Base-by-base conservation (phyloP, 371 early-diverging fungal genomes). In the Rhizomucor miehei region DNA sequence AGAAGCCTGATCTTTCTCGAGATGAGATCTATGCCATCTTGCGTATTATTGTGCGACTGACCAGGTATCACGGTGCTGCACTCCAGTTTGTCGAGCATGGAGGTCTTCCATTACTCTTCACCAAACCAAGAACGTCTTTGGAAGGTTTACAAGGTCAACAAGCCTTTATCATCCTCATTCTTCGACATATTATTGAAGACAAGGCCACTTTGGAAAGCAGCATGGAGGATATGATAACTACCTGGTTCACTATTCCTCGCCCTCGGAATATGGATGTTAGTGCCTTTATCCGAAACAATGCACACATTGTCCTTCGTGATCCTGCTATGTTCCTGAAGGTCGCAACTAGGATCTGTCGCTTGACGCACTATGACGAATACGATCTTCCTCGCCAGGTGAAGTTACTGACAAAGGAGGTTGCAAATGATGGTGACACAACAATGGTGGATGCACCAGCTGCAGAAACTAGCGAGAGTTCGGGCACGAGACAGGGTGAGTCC, bases 141-240 rank as follows among this genome's bases (percentile, higher is more conserved):
- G 80, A 82, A 46, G 76, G 77, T 10, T 84, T 90, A 40, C 78
- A 79, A 51, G 86, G 89, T 2, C 89, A 91, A 39, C 88, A 85
- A 55, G 78, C 85, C 4, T 79, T 90, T 40, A 81, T 86, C 38
- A 71, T 89, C 24, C 84, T 95, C 52, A 89, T 97, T 40, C 62
- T 98, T 48, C 86, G 97, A 5, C 94, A 98, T 56, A 77, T 91
- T 13, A 79, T 95, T 41, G 98, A 98, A 66, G 78, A 85, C 55
- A 59, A 73, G 17, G 60, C 65, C 0, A 78, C 91, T 0, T 60
- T 97, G 51, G 72, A 79, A 51, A 60, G 62, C n/a, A 69, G 80
- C 6, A 92, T 98, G 85, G 87, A 89, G 50, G 68, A 79, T 17
- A 85, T 92, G 57, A 82, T 97, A 13, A 80, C 68, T 40, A 84